Evolutionary conservation across 139 green algal genomes (phyloP).

Genomic region (Zygnema circumcarinatum): DNA sequence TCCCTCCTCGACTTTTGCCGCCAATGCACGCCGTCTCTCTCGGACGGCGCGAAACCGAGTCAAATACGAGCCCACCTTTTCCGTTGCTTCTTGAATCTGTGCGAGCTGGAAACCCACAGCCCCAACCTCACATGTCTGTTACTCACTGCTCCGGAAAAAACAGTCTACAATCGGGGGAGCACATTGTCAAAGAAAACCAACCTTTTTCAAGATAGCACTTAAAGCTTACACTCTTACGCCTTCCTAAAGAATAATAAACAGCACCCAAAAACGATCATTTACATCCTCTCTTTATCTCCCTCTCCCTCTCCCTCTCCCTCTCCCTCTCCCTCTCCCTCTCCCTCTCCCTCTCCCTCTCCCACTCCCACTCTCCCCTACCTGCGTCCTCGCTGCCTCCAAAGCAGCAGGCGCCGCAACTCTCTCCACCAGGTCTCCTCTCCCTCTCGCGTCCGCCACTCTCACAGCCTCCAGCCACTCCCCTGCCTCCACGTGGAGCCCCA

Average conservation of each 20-base stretch:
- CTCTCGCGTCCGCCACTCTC: conserved; percentile 9
- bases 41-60: conserved; percentile 5
- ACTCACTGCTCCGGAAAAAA: too few relatives aligned
- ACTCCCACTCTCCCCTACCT: conserved; percentile 16
- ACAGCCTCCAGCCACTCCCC: conserved; percentile 23
- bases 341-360: conserved; percentile 9
- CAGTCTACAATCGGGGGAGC: too few relatives aligned
- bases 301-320: conserved; percentile 16
- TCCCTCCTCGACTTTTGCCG: neutral
- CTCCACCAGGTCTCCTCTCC: conserved; percentile 21
- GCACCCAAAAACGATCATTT: too few relatives aligned
- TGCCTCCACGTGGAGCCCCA: conserved; percentile 17
- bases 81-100: conserved; percentile 2
- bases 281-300: neutral
- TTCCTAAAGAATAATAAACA: too few relatives aligned
- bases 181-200: too few relatives aligned
- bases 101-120: too few relatives aligned
- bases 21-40: conserved; percentile 4
- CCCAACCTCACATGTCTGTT: too few relatives aligned
- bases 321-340: neutral
- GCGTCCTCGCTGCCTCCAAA: conserved; percentile 1
- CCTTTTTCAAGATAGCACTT: too few relatives aligned
- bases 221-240: too few relatives aligned
- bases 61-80: conserved; percentile 31
- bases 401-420: conserved; percentile 19